Evolutionary conservation across 1,139 yeast genomes (phyloP).

Genomic region (Williopsis jadinii): DNA sequence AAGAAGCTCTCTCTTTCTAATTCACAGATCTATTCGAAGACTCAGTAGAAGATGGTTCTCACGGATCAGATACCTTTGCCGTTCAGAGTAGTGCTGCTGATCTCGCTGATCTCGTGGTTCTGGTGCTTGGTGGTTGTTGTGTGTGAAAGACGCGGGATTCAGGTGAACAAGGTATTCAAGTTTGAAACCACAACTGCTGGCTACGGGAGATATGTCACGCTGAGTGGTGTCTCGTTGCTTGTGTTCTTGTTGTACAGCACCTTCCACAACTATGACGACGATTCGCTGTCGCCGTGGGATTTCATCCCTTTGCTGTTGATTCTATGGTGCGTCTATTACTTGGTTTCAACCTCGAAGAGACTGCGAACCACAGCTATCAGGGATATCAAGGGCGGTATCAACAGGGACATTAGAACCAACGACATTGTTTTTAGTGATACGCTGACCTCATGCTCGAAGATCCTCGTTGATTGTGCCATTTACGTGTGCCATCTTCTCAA

Average conservation of each 20-base stretch:
- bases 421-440: slow-evolving; percentile 80
- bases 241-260: slow-evolving; percentile 4
- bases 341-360: slow-evolving; percentile 32
- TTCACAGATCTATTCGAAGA: no score
- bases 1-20: no score
- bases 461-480: slow-evolving; percentile 60
- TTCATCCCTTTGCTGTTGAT: slow-evolving; percentile 31
- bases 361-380: slow-evolving; percentile 35
- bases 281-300: slow-evolving; percentile 10
- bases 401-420: slow-evolving; percentile 55
- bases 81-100: no score
- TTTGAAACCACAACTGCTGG: slow-evolving; percentile 1
- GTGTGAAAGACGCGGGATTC: no score
- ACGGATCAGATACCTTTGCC: no score
- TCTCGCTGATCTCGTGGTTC: no score
- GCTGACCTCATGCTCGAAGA: slow-evolving; percentile 70
- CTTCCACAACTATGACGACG: slow-evolving; percentile 1
- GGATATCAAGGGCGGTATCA: slow-evolving; percentile 48
- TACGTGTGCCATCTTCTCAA: slow-evolving; percentile 33
- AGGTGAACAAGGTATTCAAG: no score
- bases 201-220: slow-evolving; percentile 4
- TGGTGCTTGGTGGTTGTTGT: no score
- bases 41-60: no score
- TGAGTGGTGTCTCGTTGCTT: slow-evolving; percentile 5
- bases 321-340: slow-evolving; percentile 19